These are phyloP conservation scores for Chamaecyparis obtusa DNA, from an alignment of 75 land plant genomes.

Conservation along the genomic window DNA sequence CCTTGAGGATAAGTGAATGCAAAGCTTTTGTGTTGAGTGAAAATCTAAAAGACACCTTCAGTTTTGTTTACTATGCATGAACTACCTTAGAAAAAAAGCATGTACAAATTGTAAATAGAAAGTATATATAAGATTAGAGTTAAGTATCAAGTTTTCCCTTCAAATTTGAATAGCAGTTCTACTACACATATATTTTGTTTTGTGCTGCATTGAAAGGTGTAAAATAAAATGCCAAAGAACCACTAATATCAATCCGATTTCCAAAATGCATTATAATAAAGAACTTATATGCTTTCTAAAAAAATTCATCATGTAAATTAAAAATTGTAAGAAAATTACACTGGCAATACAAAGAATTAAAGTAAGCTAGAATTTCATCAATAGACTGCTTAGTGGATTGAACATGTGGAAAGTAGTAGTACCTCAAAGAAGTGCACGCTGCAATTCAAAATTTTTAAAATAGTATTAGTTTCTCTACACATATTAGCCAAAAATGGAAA, in stretches of 20 bases:
- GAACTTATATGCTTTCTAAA: background rate
- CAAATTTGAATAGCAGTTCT: too few relatives aligned
- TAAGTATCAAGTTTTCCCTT: too few relatives aligned
- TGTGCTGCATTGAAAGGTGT: too few relatives aligned
- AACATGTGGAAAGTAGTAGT: background rate
- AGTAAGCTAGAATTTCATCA: background rate
- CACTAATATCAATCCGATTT: background rate
- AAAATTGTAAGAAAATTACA: conserved; percentile 8
- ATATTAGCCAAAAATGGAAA: background rate
- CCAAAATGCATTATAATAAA: background rate
- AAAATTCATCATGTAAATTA: background rate
- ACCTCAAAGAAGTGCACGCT: conserved; percentile 13
- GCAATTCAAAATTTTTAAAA: background rate
- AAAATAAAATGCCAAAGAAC: background rate
- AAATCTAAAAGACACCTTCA: too few relatives aligned
- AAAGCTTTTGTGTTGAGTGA: too few relatives aligned
- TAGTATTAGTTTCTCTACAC: background rate
- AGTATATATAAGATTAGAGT: too few relatives aligned
- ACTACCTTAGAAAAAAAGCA: too few relatives aligned
- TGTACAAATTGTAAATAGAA: too few relatives aligned
- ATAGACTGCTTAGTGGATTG: background rate
- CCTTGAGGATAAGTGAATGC: too few relatives aligned
- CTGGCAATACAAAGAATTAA: background rate
- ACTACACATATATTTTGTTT: too few relatives aligned
- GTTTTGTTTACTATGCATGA: too few relatives aligned